Base-by-base conservation (phyloP, 1,284 basidiomycete species). In the Melampsora allii-populina region DNA sequence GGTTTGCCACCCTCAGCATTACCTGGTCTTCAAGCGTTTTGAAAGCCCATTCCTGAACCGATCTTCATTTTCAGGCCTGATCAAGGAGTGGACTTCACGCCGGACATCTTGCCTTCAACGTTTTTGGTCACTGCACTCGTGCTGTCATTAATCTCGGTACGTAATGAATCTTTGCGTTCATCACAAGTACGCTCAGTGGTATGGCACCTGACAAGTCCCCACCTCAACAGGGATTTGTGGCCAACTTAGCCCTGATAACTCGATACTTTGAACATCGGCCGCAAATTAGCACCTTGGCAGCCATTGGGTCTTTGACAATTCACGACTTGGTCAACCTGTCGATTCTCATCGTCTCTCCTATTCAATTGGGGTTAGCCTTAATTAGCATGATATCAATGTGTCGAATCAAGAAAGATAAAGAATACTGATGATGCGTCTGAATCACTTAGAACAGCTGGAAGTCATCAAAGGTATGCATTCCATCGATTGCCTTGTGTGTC, bases 241-340 rank as follows among this genome's bases (percentile, higher is more conserved):
- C 71, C 27, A 73, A 73, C 42, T 36, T 66, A 2, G 56, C 53
- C 12, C 53, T 73, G 5, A 73, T 73, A 17, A 66, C 46, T 59
- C 71, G 71, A 29, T 73, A 66, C 56, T 60, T 73, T 46, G 63
- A 73, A 48, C 48, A 73, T 45, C 63, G 63, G 21, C 63, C 63
- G 10, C 63, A 73, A 56, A 24, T 59, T 10, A 73, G 71, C 29
- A 73, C 71, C 2, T 27, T 66, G 33, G 29, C 39, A 58, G 71
- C 71, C 42, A 73, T 73, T 33, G 63, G 12, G 42, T 64, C n/a
- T n/a, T 61, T 73, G n/a, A 73, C 63, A 19, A 27, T 73, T 60
- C 63, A 73, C 21, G 71, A 73, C 53, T 45, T 45, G 7, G 42
- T 60, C 31, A 73, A 73, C 36, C 12, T 66, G 39, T 24, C 36